Conservation (phyloP, 2,329 filamentous ascomycete species). For the Talaromyces sp. region DNA sequence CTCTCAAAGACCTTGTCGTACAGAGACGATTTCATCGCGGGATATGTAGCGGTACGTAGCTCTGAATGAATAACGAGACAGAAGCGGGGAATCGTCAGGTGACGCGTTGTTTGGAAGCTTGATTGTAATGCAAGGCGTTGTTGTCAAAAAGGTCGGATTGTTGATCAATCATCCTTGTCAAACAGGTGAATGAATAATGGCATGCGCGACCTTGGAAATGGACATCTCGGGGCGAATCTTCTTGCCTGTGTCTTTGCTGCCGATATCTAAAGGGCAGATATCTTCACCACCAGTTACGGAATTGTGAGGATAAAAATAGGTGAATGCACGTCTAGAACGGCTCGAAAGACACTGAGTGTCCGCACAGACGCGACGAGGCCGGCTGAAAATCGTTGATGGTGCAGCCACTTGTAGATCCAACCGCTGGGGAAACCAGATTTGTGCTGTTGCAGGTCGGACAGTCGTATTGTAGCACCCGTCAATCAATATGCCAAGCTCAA, state of each 20-base stretch:
- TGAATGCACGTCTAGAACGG: not conserved
- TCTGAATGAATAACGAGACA: not conserved
- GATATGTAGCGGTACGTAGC: not conserved
- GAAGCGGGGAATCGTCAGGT: not conserved
- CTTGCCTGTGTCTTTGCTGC: not conserved
- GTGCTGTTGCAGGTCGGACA: not conserved
- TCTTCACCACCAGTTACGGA: not conserved
- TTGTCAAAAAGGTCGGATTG: not conserved
- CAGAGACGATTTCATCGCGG: slow-evolving; percentile 40
- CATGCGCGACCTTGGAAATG: not conserved
- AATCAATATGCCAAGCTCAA: not conserved
- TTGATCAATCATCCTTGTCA: slow-evolving; percentile 3
- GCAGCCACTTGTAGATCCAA: not conserved
- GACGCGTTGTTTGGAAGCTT: not conserved
- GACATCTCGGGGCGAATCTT: not conserved
- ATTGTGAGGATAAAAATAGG: not conserved
- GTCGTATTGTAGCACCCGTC: not conserved
- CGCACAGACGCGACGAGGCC: slow-evolving; percentile 8
- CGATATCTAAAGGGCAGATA: not conserved
- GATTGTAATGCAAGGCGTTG: not conserved
- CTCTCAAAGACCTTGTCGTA: slow-evolving; percentile 54
- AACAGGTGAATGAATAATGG: not conserved
- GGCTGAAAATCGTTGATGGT: slow-evolving; percentile 4
- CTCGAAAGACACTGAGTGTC: not conserved
- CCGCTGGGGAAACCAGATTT: not conserved